These are phyloP conservation scores for Castanopsis chinensis DNA, from an alignment of 306 rosid species.

Conservation along the genomic window DNA sequence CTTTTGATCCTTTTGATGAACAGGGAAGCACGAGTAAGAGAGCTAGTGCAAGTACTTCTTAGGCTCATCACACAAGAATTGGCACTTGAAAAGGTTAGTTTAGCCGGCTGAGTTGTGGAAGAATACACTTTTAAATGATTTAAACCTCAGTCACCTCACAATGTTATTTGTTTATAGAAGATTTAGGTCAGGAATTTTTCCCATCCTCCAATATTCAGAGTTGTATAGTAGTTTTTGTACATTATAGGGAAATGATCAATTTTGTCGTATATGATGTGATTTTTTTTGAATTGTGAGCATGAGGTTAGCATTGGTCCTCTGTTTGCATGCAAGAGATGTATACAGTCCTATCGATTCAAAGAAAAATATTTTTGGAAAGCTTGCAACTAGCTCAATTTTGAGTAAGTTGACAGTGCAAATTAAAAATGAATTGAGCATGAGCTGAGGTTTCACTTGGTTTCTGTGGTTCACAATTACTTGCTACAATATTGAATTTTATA, in stretches of 20 bases:
- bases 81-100: constrained; percentile 57
- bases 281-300: background rate
- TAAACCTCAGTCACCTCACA: constrained; percentile 2
- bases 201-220: background rate
- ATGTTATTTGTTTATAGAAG: constrained; percentile 15
- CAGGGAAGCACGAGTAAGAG: constrained; percentile 76
- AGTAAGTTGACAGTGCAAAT: background rate
- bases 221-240: constrained; percentile 33
- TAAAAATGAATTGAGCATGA: no score
- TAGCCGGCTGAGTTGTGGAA: constrained; percentile 33
- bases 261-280: constrained; percentile 12
- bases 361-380: background rate
- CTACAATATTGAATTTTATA: no score
- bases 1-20: constrained; percentile 25
- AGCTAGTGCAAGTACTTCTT: constrained; percentile 62
- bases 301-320: background rate
- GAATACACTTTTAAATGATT: constrained; percentile 30
- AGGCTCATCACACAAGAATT: constrained; percentile 60
- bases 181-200: constrained; percentile 5
- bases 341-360: background rate
- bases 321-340: background rate
- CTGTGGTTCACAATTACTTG: no score
- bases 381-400: background rate
- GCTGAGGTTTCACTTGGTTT: no score
- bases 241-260: constrained; percentile 12